A percentile compares a stretch with the other conserved stretches of the same genome.
phyloP scores from a whole-genome alignment of 208 protist species.

The Trypanosoma theileri region DNA sequence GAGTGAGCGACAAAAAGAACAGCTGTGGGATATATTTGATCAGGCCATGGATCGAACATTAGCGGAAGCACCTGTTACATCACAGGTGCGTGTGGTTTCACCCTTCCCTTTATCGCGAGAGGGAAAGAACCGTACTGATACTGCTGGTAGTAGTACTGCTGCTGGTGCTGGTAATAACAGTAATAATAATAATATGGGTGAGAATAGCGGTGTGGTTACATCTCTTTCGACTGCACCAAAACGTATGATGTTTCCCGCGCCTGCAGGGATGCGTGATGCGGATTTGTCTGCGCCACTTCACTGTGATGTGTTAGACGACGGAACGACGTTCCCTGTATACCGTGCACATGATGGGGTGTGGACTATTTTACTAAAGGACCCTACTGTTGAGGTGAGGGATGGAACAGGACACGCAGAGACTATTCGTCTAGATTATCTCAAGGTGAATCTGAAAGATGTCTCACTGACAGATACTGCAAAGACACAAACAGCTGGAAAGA shows the following conservation, averaged over 20 bases:
- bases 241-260: background rate
- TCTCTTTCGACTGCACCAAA: background rate
- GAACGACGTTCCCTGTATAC: constrained; percentile 72
- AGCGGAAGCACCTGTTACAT: constrained; percentile 57
- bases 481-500: constrained; percentile 1
- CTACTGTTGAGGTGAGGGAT: constrained; percentile 64
- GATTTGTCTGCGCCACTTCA: background rate
- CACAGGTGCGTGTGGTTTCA: constrained; percentile 48
- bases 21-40: constrained; percentile 85
- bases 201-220: background rate
- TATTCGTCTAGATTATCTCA: constrained; percentile 77
- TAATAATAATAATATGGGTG: background rate
- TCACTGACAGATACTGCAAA: background rate
- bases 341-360: constrained; percentile 70
- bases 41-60: constrained; percentile 61
- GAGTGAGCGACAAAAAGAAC: constrained; percentile 58
- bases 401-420: constrained; percentile 55
- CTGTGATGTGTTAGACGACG: constrained; percentile 34
- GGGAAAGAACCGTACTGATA: background rate
- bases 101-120: constrained; percentile 25
- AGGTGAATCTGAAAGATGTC: constrained; percentile 49
- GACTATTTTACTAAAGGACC: constrained; percentile 84
- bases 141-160: background rate
- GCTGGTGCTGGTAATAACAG: too few species aligned
- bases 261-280: constrained; percentile 6